Evolutionary conservation across 257 asterid genomes (phyloP).

Genomic region (Przewalskia tangutica): DNA sequence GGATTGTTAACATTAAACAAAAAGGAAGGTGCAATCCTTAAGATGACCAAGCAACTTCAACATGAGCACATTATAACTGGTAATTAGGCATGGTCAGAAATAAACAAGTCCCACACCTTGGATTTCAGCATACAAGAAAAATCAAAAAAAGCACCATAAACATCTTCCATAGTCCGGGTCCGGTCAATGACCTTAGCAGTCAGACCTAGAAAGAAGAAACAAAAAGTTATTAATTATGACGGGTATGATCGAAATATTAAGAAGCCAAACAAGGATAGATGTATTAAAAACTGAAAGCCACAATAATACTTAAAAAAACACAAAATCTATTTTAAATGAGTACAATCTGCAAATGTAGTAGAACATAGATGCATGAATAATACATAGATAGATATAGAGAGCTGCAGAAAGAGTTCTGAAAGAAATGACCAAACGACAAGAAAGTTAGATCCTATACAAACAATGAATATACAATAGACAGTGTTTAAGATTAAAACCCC

Average conservation of each 20-base stretch:
- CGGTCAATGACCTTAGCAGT: constrained; percentile 78
- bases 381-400: not conserved
- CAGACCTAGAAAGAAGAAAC: constrained; percentile 49
- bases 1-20: not conserved
- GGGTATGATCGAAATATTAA: not conserved
- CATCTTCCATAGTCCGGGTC: constrained; percentile 72
- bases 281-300: not conserved
- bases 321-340: not conserved
- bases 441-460: not conserved
- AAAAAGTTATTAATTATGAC: not conserved
- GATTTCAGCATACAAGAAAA: constrained; percentile 74
- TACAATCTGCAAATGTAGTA: not conserved
- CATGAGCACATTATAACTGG: not conserved
- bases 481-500: not conserved
- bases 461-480: not conserved
- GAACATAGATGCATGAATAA: not conserved
- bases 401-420: not conserved
- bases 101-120: constrained; percentile 51
- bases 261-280: not conserved
- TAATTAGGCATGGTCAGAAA: constrained; percentile 38
- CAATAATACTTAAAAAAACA: not conserved
- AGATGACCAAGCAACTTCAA: not conserved
- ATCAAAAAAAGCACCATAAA: constrained; percentile 86
- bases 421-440: not conserved
- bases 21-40: constrained; percentile 31